These are phyloP conservation scores for Dactylellina sp. DNA, from an alignment of 2,329 filamentous ascomycete genomes.

Conservation along the genomic window DNA sequence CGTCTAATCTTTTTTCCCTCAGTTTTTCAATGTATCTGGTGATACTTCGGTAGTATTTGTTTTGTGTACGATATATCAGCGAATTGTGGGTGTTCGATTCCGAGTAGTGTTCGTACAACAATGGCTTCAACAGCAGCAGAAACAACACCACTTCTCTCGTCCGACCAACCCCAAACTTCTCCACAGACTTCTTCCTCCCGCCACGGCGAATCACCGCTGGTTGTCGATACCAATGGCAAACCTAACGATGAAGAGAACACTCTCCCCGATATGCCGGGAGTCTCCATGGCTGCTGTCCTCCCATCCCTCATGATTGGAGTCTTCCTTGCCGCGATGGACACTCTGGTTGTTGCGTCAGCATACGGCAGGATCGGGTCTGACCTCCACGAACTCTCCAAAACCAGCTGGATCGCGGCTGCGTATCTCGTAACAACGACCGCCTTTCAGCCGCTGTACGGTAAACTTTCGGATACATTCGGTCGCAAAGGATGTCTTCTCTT, in stretches of 20 bases:
- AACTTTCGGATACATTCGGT: constrained; percentile 77
- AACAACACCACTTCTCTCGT: constrained; percentile 31
- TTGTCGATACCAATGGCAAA: constrained; percentile 12
- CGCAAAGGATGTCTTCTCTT: constrained; percentile 75
- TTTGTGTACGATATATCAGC: too few species aligned
- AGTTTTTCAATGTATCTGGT: too few species aligned
- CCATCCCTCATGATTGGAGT: constrained; percentile 62
- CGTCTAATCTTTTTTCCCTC: too few species aligned
- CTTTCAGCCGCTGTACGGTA: constrained; percentile 80
- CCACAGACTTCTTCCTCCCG: neutral
- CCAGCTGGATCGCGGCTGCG: constrained; percentile 78
- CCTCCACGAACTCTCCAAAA: constrained; percentile 77
- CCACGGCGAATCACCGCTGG: neutral
- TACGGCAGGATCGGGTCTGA: constrained; percentile 83
- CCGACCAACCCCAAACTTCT: constrained; percentile 4
- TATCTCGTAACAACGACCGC: constrained; percentile 81
- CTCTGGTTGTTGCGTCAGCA: constrained; percentile 75
- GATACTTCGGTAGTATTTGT: too few species aligned
- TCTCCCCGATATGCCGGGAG: constrained; percentile 29
- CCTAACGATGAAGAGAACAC: constrained; percentile 22
- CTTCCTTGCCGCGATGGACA: constrained; percentile 78
- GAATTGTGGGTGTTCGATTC: neutral
- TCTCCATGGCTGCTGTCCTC: constrained; percentile 36
- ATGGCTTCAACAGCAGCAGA: constrained; percentile 12
- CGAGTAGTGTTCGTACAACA: neutral